Evolutionary conservation across 2,329 filamentous ascomycete genomes (phyloP), one percentile per base, ranked within the genome.

Genomic region (Camillea tinctor): DNA sequence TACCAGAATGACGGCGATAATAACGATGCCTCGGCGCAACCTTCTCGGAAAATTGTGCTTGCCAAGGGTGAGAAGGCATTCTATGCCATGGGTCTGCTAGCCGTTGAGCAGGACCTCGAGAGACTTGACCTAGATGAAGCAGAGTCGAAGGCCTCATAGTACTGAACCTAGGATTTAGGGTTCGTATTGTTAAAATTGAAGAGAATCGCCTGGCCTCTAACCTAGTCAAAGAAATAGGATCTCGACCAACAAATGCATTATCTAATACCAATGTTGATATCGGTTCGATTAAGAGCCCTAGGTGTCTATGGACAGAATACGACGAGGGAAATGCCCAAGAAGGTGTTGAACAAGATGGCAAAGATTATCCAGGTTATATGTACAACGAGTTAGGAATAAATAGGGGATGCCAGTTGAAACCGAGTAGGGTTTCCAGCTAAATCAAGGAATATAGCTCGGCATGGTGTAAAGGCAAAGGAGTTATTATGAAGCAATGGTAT

Each of bases 11-110:
- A 21, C 19, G 30, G 51, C 13, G 13, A 21, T 21, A 52, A 19
- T 52, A 19, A 23, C 20, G 6, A 24, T 4, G 30, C 13, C 51
- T 24, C 21, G 20, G 2, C 17, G 51, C 22, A 53, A 5, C 17
- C 36, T 2, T 44, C 36, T 11, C 36, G 36, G 51, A 74, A 78
- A 65, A 69, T 93, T 11, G 82, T 88, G 21, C 77, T 89, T n/a
- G 83, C 83, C 52, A 82, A 83, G 64, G 81, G 81, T 8, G 85
- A 90, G 68, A 81, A 86, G 66, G 80, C 89, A 3, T 87, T 88
- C 68, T 93, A 90, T 78, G 92, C 92, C 1, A 82, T 96, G 72
- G 93, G 93, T 0, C 71, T 97, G 59, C 76, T 96, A 62, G 87
- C 86, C 2, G 83, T 92, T n/a, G 90, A 96, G 69, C 85, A 89